A percentile compares a stretch with the other conserved stretches of the same genome.
phyloP scores from a whole-genome alignment of 441 rosid genomes.

The Gossypium laxum region DNA sequence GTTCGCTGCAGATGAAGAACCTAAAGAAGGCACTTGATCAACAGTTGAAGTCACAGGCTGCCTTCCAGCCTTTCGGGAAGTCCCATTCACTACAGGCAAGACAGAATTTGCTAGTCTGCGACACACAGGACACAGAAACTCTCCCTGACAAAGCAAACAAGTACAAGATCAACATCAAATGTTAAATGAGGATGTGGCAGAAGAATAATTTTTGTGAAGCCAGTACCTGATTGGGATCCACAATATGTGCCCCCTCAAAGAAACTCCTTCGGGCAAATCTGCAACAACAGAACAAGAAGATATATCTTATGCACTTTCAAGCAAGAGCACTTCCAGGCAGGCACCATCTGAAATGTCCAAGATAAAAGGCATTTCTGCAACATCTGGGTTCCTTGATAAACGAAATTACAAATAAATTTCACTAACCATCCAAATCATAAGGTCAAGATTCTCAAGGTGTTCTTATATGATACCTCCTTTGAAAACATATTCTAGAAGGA shows the following conservation, averaged over 20 bases:
- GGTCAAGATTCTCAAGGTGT: not conserved
- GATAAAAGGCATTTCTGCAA: not conserved
- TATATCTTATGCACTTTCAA: slow-evolving; percentile 5
- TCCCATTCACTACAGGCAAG: slow-evolving; percentile 56
- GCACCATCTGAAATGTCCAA: not conserved
- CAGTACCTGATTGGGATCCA: slow-evolving; percentile 69
- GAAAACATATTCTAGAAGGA: not conserved
- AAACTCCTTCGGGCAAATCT: slow-evolving; percentile 58
- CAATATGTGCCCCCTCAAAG: slow-evolving; percentile 87
- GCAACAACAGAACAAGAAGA: slow-evolving; percentile 5
- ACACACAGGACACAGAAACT: slow-evolving; percentile 95
- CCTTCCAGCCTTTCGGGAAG: slow-evolving; percentile 39
- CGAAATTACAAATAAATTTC: not conserved
- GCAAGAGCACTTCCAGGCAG: not conserved
- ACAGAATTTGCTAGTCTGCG: slow-evolving; percentile 81
- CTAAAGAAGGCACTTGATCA: slow-evolving; percentile 18
- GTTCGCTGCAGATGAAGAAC: slow-evolving; percentile 22
- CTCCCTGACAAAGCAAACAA: slow-evolving; percentile 55
- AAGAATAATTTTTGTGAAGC: not conserved
- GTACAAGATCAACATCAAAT: slow-evolving; percentile 9
- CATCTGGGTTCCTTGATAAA: not conserved
- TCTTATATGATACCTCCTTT: not conserved
- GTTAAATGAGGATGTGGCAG: not conserved
- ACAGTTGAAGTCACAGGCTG: slow-evolving; percentile 33
- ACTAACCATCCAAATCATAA: not conserved